Evolutionary conservation across 352 stramenopile species (phyloP).

Genomic region (Pythium insidiosum): DNA sequence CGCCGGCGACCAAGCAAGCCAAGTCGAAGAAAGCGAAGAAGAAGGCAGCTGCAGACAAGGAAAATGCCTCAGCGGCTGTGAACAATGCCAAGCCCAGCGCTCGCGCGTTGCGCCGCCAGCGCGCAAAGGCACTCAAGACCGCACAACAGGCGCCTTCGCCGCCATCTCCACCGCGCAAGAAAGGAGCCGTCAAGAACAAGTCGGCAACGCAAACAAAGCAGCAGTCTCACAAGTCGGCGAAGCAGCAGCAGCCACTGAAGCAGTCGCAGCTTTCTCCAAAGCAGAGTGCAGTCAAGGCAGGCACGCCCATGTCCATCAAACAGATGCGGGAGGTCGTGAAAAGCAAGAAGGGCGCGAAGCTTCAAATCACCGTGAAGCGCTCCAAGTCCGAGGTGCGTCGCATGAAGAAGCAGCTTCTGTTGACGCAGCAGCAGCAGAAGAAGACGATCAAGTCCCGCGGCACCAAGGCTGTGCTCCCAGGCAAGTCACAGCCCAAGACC

Average conservation of each 20-base stretch:
- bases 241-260: background rate
- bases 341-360: conserved; percentile 9
- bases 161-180: background rate
- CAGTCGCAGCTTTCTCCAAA: conserved; percentile 14
- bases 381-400: conserved; percentile 11
- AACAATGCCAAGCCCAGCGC: background rate
- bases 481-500: conserved; percentile 22
- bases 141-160: no score
- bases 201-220: conserved; percentile 6
- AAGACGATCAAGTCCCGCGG: conserved; percentile 9
- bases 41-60: no score
- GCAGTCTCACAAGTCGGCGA: background rate
- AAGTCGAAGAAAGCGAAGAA: conserved; percentile 1
- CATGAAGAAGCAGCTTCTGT: conserved; percentile 7
- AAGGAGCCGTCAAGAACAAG: conserved; percentile 17
- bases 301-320: conserved; percentile 8
- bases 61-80: no score
- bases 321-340: conserved; percentile 7
- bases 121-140: background rate
- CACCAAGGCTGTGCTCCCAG: conserved; percentile 18
- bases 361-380: conserved; percentile 17
- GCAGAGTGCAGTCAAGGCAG: conserved; percentile 8
- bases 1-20: background rate
- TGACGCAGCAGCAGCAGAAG: background rate
- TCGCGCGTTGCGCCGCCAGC: no score